phyloP scores from a whole-genome alignment of 1,284 basidiomycete genomes.

The Cutaneotrichosporon sp. region DNA sequence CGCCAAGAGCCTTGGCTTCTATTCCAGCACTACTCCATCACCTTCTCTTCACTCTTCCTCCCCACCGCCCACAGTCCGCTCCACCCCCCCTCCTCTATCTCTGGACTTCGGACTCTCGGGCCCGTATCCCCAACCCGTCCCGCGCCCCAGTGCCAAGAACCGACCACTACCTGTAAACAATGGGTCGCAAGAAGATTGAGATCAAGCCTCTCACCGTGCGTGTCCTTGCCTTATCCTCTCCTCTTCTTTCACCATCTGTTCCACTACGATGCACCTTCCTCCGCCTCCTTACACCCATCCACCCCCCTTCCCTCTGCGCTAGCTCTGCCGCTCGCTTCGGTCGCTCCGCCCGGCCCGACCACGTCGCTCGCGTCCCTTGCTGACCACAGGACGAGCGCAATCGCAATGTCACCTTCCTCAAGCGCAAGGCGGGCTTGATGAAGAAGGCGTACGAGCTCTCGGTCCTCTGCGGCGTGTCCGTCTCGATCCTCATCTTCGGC shows the following conservation, averaged over 20 bases:
- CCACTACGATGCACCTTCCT: background rate
- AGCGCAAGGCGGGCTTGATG: constrained; percentile 54
- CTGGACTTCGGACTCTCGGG: background rate
- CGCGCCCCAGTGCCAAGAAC: background rate
- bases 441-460: constrained; percentile 55
- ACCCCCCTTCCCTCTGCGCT: background rate
- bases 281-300: background rate
- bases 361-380: background rate
- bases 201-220: constrained; percentile 51
- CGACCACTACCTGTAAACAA: constrained; percentile 19
- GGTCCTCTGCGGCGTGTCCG: constrained; percentile 52
- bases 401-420: constrained; percentile 34
- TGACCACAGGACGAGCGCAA: constrained; percentile 51
- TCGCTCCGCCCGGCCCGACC: too few species aligned
- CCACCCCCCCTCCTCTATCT: background rate
- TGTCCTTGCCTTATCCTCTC: constrained; percentile 5
- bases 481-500: constrained; percentile 53
- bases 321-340: background rate
- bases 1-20: constrained; percentile 1
- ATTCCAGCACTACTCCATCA: background rate
- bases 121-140: too few species aligned
- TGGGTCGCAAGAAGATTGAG: constrained; percentile 55
- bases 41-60: background rate
- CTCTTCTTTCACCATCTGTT: too few species aligned
- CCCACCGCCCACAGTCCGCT: background rate